phyloP scores from a whole-genome alignment of 78 protist genomes.

The Speleostelium caveatum region DNA sequence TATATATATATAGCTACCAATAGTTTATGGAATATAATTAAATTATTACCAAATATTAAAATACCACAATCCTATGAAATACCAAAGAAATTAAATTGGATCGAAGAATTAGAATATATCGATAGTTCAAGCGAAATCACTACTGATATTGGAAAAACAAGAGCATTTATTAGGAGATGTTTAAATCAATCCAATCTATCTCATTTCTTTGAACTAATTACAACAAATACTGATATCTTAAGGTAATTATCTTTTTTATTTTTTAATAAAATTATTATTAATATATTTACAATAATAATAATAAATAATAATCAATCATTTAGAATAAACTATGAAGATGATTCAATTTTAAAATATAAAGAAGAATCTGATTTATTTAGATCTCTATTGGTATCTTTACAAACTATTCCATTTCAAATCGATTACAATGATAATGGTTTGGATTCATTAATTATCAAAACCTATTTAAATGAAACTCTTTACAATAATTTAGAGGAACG shows the following conservation, averaged over 20 bases:
- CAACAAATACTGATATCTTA: constrained; percentile 43
- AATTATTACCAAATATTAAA: background rate
- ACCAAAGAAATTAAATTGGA: constrained; percentile 1
- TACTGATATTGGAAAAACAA: constrained; percentile 39
- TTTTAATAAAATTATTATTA: background rate
- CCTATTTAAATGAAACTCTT: background rate
- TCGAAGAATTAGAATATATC: constrained; percentile 44
- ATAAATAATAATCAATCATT: background rate
- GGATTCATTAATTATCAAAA: background rate
- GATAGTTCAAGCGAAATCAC: constrained; percentile 23
- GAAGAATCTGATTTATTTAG: constrained; percentile 62
- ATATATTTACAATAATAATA: background rate
- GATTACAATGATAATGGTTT: constrained; percentile 41
- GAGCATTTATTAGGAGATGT: constrained; percentile 39
- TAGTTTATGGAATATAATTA: constrained; percentile 3
- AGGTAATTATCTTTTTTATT: background rate
- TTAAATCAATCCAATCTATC: constrained; percentile 30
- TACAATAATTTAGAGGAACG: too few relatives aligned
- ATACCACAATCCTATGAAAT: background rate
- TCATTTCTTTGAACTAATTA: background rate
- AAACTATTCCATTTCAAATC: constrained; percentile 39
- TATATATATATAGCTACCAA: too few relatives aligned
- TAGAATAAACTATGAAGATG: constrained; percentile 49
- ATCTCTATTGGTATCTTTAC: constrained; percentile 41
- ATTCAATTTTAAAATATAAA: constrained; percentile 30